These are phyloP conservation scores for Glycine soja DNA, from an alignment of 306 rosid species.

Conservation along the genomic window DNA sequence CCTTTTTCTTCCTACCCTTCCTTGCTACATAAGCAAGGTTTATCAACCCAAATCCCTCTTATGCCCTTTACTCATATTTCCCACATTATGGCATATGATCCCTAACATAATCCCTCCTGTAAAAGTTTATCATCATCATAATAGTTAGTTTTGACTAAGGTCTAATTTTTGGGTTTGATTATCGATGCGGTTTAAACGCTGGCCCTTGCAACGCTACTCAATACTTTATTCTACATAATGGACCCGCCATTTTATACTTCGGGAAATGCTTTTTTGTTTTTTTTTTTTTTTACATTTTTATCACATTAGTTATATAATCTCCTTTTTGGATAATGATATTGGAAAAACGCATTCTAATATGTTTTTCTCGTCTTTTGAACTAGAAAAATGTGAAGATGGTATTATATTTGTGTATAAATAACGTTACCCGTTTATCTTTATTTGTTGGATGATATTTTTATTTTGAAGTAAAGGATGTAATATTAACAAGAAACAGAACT, in stretches of 20 bases:
- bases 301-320: neutral
- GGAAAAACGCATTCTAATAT: too few species aligned
- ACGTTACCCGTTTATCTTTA: too few species aligned
- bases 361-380: too few species aligned
- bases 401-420: too few species aligned
- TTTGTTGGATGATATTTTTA: too few species aligned
- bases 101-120: neutral
- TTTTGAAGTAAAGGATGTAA: too few species aligned
- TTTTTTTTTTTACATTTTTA: neutral
- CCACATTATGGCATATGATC: neutral
- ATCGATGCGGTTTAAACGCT: neutral
- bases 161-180: neutral
- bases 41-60: neutral
- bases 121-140: neutral
- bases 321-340: too few species aligned
- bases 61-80: neutral
- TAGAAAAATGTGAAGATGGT: too few species aligned
- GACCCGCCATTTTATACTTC: neutral
- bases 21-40: constrained; percentile 1
- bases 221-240: neutral
- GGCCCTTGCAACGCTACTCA: neutral
- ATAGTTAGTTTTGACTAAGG: neutral
- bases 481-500: too few species aligned
- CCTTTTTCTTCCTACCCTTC: neutral
- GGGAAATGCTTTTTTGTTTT: too few species aligned